phyloP scores from a whole-genome alignment of 2,329 filamentous ascomycete genomes.

The Colletotrichum abscissum region DNA sequence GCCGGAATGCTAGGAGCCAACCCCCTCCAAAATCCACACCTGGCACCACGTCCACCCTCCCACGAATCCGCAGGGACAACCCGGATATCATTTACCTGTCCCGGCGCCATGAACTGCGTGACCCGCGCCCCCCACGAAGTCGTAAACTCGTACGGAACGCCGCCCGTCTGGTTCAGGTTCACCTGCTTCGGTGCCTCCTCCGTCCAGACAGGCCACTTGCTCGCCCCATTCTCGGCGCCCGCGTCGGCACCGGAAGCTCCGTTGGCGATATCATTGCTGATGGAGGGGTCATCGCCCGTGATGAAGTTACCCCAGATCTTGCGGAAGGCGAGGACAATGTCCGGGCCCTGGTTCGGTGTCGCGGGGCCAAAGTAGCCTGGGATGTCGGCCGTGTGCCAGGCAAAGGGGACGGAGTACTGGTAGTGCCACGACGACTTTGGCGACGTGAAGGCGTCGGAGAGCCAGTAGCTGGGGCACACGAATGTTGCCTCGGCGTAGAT shows the following conservation, averaged over 20 bases:
- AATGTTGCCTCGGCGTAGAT: slow-evolving; percentile 67
- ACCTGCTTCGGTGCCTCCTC: slow-evolving; percentile 49
- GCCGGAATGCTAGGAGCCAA: slow-evolving; percentile 24
- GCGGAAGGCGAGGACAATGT: slow-evolving; percentile 50
- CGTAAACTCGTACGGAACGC: slow-evolving; percentile 38
- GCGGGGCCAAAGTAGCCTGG: slow-evolving; percentile 47
- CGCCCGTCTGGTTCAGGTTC: slow-evolving; percentile 60
- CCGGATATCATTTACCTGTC: slow-evolving; percentile 48
- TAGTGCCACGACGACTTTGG: slow-evolving; percentile 53
- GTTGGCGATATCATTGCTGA: slow-evolving; percentile 45
- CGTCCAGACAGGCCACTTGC: slow-evolving; percentile 49
- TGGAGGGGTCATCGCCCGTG: slow-evolving; percentile 51
- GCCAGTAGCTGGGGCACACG: slow-evolving; percentile 67
- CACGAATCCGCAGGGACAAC: slow-evolving; percentile 56
- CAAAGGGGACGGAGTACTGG: slow-evolving; percentile 58
- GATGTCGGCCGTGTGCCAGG: slow-evolving; percentile 52
- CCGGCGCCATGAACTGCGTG: slow-evolving; percentile 43
- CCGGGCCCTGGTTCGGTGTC: slow-evolving; percentile 40
- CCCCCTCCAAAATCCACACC: slow-evolving; percentile 57
- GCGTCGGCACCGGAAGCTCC: slow-evolving; percentile 42
- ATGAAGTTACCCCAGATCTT: slow-evolving; percentile 61
- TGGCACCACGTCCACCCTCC: slow-evolving; percentile 58
- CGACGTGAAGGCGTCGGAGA: slow-evolving; percentile 56
- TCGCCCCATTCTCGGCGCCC: slow-evolving; percentile 40
- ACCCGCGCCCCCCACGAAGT: slow-evolving; percentile 36